Conservation (phyloP, 2,329 filamentous ascomycete genomes). For the Talaromyces sp. region DNA sequence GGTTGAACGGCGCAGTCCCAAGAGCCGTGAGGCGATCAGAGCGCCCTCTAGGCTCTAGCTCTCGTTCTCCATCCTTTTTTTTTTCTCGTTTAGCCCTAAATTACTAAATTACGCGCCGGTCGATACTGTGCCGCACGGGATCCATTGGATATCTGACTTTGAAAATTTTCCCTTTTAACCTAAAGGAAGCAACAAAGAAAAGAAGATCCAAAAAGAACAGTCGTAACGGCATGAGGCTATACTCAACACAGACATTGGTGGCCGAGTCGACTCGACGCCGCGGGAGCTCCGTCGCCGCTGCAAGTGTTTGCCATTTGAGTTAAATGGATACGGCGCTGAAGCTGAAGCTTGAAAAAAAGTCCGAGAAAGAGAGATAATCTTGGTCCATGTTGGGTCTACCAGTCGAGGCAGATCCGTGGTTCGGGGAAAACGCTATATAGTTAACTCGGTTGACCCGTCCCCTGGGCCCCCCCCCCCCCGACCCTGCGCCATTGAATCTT, state of each 20-base stretch:
- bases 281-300: not conserved
- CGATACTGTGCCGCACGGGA: not conserved
- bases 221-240: not conserved
- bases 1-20: not conserved
- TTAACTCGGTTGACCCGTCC: not conserved
- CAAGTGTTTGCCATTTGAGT: not conserved
- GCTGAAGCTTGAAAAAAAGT: not conserved
- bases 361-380: not conserved
- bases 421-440: not conserved
- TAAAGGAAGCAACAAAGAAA: not conserved
- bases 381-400: constrained; percentile 1
- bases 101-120: not conserved
- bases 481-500: not conserved
- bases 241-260: not conserved
- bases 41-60: not conserved
- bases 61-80: not conserved
- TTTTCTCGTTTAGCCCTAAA: not conserved
- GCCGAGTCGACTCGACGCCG: not conserved
- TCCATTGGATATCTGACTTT: not conserved
- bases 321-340: not conserved
- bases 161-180: not conserved
- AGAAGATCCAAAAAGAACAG: not conserved
- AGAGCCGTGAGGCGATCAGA: not conserved
- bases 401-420: not conserved
- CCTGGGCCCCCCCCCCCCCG: not conserved